phyloP scores from a whole-genome alignment of 106 monocot genomes.

The Acorus gramineus region DNA sequence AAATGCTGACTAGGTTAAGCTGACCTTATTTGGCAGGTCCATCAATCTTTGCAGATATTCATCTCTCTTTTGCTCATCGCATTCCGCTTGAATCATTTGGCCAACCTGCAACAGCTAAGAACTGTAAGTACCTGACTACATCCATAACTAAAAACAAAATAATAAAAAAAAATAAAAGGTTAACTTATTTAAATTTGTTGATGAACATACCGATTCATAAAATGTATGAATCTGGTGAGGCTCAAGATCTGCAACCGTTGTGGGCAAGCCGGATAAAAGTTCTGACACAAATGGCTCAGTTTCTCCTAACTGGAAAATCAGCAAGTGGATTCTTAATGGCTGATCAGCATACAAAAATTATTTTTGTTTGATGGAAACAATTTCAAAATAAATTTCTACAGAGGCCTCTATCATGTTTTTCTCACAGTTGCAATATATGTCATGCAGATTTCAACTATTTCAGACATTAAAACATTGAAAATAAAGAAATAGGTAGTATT shows the following conservation, averaged over 20 bases:
- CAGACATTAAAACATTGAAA: too few relatives aligned
- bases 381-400: too few relatives aligned
- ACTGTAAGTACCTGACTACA: too few relatives aligned
- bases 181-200: neutral
- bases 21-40: constrained; percentile 96
- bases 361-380: too few relatives aligned
- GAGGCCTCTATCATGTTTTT: too few relatives aligned
- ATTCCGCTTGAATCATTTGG: constrained; percentile 96
- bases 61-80: constrained; percentile 77
- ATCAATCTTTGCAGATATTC: constrained; percentile 92
- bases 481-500: too few relatives aligned
- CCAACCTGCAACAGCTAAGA: constrained; percentile 52
- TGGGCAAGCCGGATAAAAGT: constrained; percentile 54
- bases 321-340: neutral
- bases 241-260: constrained; percentile 75
- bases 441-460: too few relatives aligned
- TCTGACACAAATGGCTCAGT: constrained; percentile 97
- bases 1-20: neutral
- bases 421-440: too few relatives aligned
- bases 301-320: constrained; percentile 60
- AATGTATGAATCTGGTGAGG: constrained; percentile 99
- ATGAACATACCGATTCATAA: constrained; percentile 65
- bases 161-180: neutral
- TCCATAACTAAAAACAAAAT: neutral
- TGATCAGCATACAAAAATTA: too few relatives aligned